These are phyloP conservation scores for Lachancea lanzarotensis DNA, from an alignment of 805 yeast genomes.

Conservation along the genomic window DNA sequence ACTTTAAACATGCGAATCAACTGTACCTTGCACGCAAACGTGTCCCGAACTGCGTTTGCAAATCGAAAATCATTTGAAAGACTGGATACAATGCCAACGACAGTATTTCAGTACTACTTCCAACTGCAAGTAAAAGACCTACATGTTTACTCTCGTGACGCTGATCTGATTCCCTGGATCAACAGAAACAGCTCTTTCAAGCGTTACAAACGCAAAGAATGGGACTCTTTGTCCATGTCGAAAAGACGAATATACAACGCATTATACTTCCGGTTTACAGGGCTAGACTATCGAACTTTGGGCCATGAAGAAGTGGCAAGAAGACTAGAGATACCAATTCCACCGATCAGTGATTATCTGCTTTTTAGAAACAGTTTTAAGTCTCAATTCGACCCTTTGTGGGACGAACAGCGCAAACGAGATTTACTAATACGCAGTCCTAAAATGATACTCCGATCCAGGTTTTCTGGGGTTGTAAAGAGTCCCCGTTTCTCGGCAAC, in stretches of 20 bases:
- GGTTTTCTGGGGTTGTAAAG: constrained; percentile 1
- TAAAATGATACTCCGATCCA: neutral
- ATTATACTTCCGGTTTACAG: constrained; percentile 16
- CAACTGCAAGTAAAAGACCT: constrained; percentile 14
- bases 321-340: constrained; percentile 19
- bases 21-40: constrained; percentile 9
- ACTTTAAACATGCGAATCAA: constrained; percentile 1
- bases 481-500: neutral
- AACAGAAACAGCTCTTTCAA: constrained; percentile 14
- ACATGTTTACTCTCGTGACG: constrained; percentile 2
- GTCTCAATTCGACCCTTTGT: constrained; percentile 13
- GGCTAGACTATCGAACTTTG: constrained; percentile 12
- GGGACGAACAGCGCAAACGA: constrained; percentile 12
- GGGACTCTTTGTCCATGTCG: constrained; percentile 19
- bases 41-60: constrained; percentile 11
- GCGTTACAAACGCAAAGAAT: constrained; percentile 18
- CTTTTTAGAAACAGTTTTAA: constrained; percentile 22
- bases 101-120: constrained; percentile 22
- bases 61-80: constrained; percentile 16
- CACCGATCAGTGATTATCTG: constrained; percentile 22
- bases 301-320: constrained; percentile 20
- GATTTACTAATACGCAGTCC: constrained; percentile 1
- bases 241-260: constrained; percentile 22
- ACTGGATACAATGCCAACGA: constrained; percentile 14
- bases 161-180: constrained; percentile 7